A percentile compares a stretch with the other conserved stretches of the same genome.
These are phyloP conservation scores for Bipolaris victoriae DNA, from an alignment of 2,329 filamentous ascomycete species.

Conservation along the genomic window DNA sequence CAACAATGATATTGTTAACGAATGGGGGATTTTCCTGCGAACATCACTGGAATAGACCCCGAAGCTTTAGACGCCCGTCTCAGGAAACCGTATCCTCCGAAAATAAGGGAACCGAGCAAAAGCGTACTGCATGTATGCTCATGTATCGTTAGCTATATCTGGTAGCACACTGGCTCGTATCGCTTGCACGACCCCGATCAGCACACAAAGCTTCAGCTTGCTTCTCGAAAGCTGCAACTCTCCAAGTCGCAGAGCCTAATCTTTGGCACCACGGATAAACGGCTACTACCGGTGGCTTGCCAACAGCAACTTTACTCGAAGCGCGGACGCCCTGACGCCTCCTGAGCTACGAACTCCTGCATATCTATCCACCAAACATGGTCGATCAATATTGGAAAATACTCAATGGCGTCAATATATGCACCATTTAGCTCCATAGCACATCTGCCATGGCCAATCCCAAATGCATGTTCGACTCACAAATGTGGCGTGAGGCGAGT, in stretches of 20 bases:
- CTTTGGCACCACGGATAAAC: constrained; percentile 33
- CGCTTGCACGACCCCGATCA: constrained; percentile 10
- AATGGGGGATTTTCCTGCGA: no score
- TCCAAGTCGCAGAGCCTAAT: constrained; percentile 31
- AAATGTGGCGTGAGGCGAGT: constrained; percentile 19
- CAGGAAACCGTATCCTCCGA: background rate
- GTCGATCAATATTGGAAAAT: constrained; percentile 17
- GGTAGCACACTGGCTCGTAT: background rate
- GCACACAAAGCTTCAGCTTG: constrained; percentile 34
- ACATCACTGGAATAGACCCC: constrained; percentile 8
- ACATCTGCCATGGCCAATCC: constrained; percentile 28
- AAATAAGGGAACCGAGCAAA: background rate
- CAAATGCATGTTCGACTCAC: constrained; percentile 21
- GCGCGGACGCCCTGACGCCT: constrained; percentile 30
- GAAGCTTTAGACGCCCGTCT: constrained; percentile 4
- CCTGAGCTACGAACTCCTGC: constrained; percentile 22
- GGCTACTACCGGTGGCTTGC: constrained; percentile 16
- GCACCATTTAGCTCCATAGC: constrained; percentile 29
- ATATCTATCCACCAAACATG: constrained; percentile 33
- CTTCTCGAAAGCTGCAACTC: constrained; percentile 24
- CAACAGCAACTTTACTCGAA: constrained; percentile 25
- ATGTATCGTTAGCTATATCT: background rate
- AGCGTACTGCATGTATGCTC: background rate
- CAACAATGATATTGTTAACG: background rate
- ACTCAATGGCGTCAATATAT: background rate